Evolutionary conservation across 2,329 filamentous ascomycete species (phyloP).

Genomic region (Fusarium heterosporum): DNA sequence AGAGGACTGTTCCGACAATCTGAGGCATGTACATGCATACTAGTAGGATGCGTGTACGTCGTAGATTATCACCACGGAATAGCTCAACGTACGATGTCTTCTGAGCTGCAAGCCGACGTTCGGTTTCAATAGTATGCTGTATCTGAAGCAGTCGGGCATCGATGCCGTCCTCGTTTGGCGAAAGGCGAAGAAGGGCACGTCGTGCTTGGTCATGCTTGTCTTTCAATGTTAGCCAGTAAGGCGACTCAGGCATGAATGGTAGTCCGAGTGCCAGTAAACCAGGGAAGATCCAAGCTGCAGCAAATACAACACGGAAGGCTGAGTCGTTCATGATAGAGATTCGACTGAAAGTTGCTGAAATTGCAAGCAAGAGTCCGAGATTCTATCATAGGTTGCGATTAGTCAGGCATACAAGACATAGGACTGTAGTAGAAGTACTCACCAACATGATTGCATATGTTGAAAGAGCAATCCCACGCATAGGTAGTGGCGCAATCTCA

Average conservation of each 20-base stretch:
- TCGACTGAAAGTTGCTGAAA: constrained; percentile 12
- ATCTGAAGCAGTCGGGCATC: constrained; percentile 9
- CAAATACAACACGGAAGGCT: constrained; percentile 16
- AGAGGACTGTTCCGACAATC: constrained; percentile 8
- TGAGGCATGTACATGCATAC: constrained; percentile 17
- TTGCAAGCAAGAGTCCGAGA: constrained; percentile 12
- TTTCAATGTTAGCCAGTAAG: constrained; percentile 5
- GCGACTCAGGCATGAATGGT: constrained; percentile 8
- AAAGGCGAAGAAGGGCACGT: neutral
- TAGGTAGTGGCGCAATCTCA: constrained; percentile 7
- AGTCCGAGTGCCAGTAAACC: constrained; percentile 4
- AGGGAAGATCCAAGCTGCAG: constrained; percentile 2
- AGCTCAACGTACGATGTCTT: constrained; percentile 5
- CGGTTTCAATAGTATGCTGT: constrained; percentile 8
- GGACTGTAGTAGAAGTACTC: neutral
- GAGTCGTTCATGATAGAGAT: constrained; percentile 14
- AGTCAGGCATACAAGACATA: neutral
- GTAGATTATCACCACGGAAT: constrained; percentile 5
- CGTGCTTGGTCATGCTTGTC: neutral
- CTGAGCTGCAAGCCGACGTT: constrained; percentile 1
- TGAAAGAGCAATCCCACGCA: constrained; percentile 16
- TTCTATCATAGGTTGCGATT: neutral
- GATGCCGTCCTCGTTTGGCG: neutral
- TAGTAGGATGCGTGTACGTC: constrained; percentile 3
- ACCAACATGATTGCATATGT: constrained; percentile 14